phyloP scores from a whole-genome alignment of 2,329 filamentous ascomycete species.

The Colletotrichum costaricense region DNA sequence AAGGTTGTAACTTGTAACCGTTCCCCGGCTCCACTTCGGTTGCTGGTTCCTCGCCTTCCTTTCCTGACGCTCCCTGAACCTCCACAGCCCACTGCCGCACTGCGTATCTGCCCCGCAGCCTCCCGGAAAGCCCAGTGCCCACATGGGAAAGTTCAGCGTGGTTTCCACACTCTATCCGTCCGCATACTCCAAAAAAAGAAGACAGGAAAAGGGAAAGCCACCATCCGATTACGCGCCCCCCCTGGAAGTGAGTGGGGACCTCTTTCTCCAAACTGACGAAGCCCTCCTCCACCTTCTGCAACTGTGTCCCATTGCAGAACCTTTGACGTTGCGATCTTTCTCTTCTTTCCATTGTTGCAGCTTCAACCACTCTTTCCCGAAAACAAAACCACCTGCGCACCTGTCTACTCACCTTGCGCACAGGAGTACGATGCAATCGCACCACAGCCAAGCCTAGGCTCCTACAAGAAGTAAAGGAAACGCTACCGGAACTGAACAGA shows the following conservation, averaged over 20 bases:
- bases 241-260: background rate
- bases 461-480: background rate
- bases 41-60: background rate
- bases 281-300: slow-evolving; percentile 26
- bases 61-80: too few relatives aligned
- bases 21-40: background rate
- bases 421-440: slow-evolving; percentile 1
- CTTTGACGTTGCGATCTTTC: background rate
- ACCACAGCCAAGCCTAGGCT: background rate
- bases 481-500: background rate
- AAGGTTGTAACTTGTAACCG: too few relatives aligned
- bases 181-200: background rate
- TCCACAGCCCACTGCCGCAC: background rate
- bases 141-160: background rate
- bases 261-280: slow-evolving; percentile 13
- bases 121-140: background rate
- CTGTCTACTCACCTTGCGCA: background rate
- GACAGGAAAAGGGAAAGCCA: background rate
- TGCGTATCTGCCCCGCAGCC: slow-evolving; percentile 12
- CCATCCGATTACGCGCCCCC: background rate
- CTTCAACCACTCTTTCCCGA: background rate
- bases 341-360: slow-evolving; percentile 2
- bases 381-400: background rate
- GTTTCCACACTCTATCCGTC: background rate
- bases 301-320: slow-evolving; percentile 34